These are phyloP conservation scores for Ogataea saltuana DNA, from an alignment of 805 yeast species.

Conservation along the genomic window DNA sequence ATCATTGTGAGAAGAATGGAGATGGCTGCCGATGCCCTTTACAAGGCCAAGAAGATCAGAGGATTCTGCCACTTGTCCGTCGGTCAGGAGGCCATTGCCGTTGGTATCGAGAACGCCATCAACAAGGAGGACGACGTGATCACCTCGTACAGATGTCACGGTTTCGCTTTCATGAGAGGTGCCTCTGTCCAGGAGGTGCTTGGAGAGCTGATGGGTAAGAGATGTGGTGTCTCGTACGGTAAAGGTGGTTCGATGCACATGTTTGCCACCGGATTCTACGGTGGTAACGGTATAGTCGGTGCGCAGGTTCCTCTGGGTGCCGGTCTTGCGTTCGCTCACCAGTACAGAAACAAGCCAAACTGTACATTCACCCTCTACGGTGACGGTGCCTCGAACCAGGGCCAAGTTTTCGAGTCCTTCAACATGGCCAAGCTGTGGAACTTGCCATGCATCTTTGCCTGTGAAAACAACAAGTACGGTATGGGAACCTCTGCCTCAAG, in stretches of 20 bases:
- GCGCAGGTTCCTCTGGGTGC: constrained; percentile 99
- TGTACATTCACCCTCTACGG: constrained; percentile 92
- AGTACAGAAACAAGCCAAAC: constrained; percentile 76
- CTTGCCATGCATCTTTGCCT: constrained; percentile 90
- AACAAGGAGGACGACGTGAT: constrained; percentile 82
- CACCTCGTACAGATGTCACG: constrained; percentile 98
- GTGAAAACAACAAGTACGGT: constrained; percentile 99
- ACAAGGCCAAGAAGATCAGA: constrained; percentile 97
- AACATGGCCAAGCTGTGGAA: constrained; percentile 99
- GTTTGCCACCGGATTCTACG: constrained; percentile 93
- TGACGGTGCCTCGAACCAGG: constrained; percentile 99
- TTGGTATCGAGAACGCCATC: constrained; percentile 95
- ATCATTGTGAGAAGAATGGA: constrained; percentile 93
- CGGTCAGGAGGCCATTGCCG: constrained; percentile 99
- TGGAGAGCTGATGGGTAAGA: constrained; percentile 96
- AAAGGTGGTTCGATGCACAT: constrained; percentile 99
- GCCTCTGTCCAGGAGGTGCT: constrained; percentile 85
- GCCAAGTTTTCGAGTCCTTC: constrained; percentile 96
- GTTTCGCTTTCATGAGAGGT: constrained; percentile 96
- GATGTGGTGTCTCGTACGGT: constrained; percentile 93
- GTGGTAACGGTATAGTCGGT: constrained; percentile 99
- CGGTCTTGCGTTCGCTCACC: constrained; percentile 98
- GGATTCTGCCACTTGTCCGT: constrained; percentile 98
- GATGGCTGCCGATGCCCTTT: constrained; percentile 97
- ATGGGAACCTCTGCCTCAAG: constrained; percentile 99